Base-by-base conservation (phyloP, 2,329 filamentous ascomycete genomes). In the Tympanopsis confertula region DNA sequence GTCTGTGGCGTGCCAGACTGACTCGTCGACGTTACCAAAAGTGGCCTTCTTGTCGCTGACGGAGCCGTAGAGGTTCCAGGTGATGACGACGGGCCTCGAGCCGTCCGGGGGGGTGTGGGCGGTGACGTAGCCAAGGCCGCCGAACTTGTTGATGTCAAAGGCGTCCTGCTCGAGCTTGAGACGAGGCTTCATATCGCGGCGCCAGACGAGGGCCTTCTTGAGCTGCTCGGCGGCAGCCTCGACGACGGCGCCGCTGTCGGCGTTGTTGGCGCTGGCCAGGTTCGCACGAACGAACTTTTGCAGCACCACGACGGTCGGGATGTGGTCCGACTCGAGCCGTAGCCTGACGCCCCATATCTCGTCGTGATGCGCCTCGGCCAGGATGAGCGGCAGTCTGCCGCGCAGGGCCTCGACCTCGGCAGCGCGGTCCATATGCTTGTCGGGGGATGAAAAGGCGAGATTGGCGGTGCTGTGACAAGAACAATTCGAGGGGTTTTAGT, bases 201-300 rank as follows among this genome's bases (percentile, higher is more conserved):
- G 66, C 78, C 78, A 84, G 46, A 74, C 65, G 35, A 84, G 60
- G 4, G 78, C 78, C 44, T 71, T 70, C 35, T 59, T 62, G 19
- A 84, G 63, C 53, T 83, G 78, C 33, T 69, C 61, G 49, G 74
- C 71, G 1, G 78, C 77, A 47, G 71, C 69, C 20, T 64, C 59
- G 13, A 78, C 50, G 5, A 86, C 56, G 51, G 93, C 78, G 43
- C 81, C 79, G 43, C 79, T 77, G 56, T 95, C 95, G 55, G 88
- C 89, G 48, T 88, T 85, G 39, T n/a, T n/a, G n/a, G n/a, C n/a
- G 46, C 82, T 69, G 35, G 73, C 74, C 41, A 67, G 65, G 45
- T 83, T 83, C 39, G 78, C 79, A 42, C 78, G 74, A 37, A 84
- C 65, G 61, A 81, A 83, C 56, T 84, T 84, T 52, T 82, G 78